Evolutionary conservation across 202 grass and related monocot species (phyloP), one percentile per base, ranked within the genome.

Genomic region (Zoysia matrella): DNA sequence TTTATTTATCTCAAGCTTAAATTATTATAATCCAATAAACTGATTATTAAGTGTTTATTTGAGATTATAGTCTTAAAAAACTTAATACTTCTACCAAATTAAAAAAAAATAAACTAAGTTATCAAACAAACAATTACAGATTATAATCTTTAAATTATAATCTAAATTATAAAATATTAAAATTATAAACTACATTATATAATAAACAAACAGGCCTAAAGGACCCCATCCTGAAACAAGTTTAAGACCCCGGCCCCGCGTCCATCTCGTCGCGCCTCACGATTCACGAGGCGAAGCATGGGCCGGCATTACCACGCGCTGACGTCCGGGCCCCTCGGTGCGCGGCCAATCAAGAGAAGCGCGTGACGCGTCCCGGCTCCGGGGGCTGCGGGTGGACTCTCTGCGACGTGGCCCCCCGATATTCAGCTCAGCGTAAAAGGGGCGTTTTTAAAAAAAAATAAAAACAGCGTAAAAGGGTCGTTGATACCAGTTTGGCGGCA

Each of bases 261-360:
- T 77, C 62, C 62, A 73, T 22, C 74, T 42, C n/a, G 15, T 47
- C 76, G 55, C 52, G 51, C 22, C 22, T 22, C 22, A 22, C 22
- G 22, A 8, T 11, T 78, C 83, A 82, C 54, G 49, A 46, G 61
- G 74, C 61, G 50, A 16, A 60, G 61, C 67, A 89, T 82, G 78
- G 61, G 65, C 4, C 13, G 8, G 39, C 54, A 52, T 87, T 85
- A 73, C 62, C 80, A 0, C 2, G n/a, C 62, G 55, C 68, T 89
- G 87, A 78, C 68, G 9, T 5, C 3, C 0, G 74, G 83, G 9
- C 61, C 83, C 83, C 73, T 22, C 53, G 10, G 22, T 60, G 47
- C 7, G 60, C 64, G 62, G 61, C 88, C 68, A 83, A 62, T 77
- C 69, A 86, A 74, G 61, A 53, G 68, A 72, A 82, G 14, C 78